Conservation (phyloP, 75 land plant genomes). For the Pinus taeda region DNA sequence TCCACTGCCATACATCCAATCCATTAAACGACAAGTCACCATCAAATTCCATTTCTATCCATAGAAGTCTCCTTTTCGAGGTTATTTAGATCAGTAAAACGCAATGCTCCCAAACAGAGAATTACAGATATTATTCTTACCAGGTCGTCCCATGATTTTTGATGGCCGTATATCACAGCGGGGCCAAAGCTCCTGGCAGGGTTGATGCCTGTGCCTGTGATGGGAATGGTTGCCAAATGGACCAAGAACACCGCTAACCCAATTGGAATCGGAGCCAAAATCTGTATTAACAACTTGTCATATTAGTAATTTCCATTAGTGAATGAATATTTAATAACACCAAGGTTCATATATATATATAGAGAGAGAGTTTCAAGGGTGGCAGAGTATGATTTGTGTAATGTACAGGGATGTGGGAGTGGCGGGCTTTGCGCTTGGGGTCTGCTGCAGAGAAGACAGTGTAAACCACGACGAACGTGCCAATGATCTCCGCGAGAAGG, state of each 20-base stretch:
- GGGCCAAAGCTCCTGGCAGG: too few relatives aligned
- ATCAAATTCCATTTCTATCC: too few relatives aligned
- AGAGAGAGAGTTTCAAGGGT: not conserved
- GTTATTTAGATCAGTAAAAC: not conserved
- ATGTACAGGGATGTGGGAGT: constrained; percentile 67
- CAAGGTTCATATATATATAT: too few relatives aligned
- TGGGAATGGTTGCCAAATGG: too few relatives aligned
- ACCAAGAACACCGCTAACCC: constrained; percentile 40
- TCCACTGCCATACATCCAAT: constrained; percentile 21
- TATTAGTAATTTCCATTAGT: not conserved
- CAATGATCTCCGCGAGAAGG: constrained; percentile 62
- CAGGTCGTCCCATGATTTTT: too few relatives aligned
- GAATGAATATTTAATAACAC: not conserved
- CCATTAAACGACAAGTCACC: too few relatives aligned
- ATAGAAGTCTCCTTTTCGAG: not conserved
- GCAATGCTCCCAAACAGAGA: not conserved
- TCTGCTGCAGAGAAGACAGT: constrained; percentile 78
- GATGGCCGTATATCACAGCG: too few relatives aligned
- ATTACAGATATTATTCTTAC: not conserved
- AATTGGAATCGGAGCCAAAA: constrained; percentile 57
- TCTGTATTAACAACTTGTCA: not conserved
- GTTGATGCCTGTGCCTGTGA: too few relatives aligned
- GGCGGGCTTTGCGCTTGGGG: constrained; percentile 64
- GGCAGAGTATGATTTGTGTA: not conserved
- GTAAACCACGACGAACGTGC: constrained; percentile 58